Conservation (phyloP, 345 rosid genomes). For the Acer yangbiense region DNA sequence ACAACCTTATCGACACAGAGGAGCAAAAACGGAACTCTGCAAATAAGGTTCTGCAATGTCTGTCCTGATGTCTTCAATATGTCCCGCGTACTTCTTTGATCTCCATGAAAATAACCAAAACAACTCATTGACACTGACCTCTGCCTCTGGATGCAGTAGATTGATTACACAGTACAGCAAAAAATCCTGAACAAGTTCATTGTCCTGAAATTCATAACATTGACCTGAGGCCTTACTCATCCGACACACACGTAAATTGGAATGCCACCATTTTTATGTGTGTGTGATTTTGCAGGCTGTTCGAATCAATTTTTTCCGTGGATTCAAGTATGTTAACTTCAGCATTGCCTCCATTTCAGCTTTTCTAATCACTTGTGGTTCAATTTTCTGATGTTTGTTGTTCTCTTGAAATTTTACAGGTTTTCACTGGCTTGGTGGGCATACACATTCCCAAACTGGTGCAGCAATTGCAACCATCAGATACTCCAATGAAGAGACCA, state of each 20-base stretch:
- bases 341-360: neutral
- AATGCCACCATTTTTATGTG: neutral
- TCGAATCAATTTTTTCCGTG: constrained; percentile 73
- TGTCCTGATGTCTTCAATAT: neutral
- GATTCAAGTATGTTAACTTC: constrained; percentile 56
- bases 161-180: neutral
- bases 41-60: too few species aligned
- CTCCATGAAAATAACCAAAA: neutral
- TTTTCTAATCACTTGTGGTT: neutral
- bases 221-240: constrained; percentile 18
- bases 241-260: constrained; percentile 13
- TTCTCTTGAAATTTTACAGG: constrained; percentile 34
- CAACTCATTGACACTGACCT: constrained; percentile 31
- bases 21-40: too few species aligned
- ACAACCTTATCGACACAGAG: too few species aligned
- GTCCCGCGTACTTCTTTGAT: neutral
- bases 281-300: constrained; percentile 39
- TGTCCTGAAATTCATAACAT: constrained; percentile 21
- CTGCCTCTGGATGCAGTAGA: neutral
- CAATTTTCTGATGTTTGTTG: neutral
- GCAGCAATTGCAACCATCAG: constrained; percentile 71
- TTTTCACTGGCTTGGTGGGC: constrained; percentile 98
- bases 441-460: constrained; percentile 78
- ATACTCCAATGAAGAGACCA: constrained; percentile 55
- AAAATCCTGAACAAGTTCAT: neutral